Conservation (phyloP, 2,329 filamentous ascomycete genomes). For the Magnaporthiopsis incrustans region DNA sequence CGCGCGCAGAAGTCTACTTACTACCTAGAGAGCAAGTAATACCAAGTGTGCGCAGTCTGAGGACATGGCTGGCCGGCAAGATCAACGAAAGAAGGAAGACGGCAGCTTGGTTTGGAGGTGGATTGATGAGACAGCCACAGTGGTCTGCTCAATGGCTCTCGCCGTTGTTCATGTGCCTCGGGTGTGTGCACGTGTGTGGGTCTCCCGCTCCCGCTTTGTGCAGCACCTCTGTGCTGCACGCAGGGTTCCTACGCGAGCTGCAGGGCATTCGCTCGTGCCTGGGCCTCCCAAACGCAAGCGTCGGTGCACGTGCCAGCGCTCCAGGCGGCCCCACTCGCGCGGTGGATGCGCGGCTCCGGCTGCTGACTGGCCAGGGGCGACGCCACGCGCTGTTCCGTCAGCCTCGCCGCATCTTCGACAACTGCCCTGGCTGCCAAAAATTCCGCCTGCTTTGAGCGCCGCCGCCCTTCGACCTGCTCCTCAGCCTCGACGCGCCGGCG, state of each 20-base stretch:
- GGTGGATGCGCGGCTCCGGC: neutral
- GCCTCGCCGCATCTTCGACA: neutral
- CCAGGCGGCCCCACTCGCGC: neutral
- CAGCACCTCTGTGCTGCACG: too few relatives aligned
- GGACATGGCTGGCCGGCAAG: neutral
- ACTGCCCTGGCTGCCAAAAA: too few relatives aligned
- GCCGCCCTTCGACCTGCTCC: too few relatives aligned
- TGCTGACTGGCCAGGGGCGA: neutral
- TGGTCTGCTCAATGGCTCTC: too few relatives aligned
- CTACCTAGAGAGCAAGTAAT: neutral
- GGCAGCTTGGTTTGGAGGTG: too few relatives aligned
- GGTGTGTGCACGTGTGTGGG: neutral
- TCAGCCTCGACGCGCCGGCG: too few relatives aligned
- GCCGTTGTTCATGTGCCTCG: neutral
- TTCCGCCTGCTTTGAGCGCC: too few relatives aligned
- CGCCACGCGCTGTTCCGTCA: neutral
- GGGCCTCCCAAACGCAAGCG: neutral
- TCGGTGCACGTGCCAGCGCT: neutral
- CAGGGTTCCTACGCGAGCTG: too few relatives aligned
- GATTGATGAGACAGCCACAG: too few relatives aligned
- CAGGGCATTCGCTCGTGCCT: too few relatives aligned
- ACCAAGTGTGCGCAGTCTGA: neutral
- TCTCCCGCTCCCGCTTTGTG: neutral
- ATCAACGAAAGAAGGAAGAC: neutral
- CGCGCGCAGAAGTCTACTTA: too few relatives aligned